Evolutionary conservation across 2,329 filamentous ascomycete genomes (phyloP), one percentile per base, ranked within the genome.

Genomic region (Talaromyces pinophilus): DNA sequence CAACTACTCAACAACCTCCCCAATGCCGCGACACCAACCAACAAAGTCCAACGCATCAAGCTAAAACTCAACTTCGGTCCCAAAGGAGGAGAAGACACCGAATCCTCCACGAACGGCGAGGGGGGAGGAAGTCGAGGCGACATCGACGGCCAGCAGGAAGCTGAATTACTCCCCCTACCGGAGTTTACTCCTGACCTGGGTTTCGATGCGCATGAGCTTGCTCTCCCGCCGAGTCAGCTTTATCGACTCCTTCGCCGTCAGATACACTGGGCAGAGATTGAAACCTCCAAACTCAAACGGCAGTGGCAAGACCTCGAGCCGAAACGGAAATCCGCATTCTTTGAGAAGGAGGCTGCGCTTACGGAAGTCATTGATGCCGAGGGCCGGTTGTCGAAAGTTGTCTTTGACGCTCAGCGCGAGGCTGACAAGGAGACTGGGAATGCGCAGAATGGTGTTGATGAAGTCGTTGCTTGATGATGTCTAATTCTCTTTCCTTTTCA

Each of bases 211-310:
- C 76, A 79, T 55, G 82, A 84, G 67, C 75, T 82, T 17, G 68
- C 72, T 17, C 75, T 83, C 54, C 75, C 73, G 40, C 77, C 80
- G 1, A 76, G 75, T 15, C 77, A 82, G 55, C 76, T 82, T 28
- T 82, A 79, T 68, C 76, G 80, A 35, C 71, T 83, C 3, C 75
- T 83, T 11, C 80, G 81, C 40, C 77, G 81, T 22, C 81, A 83
- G 69, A 77, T 84, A 22, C 73, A 78, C 64, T 83, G 82, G 82
- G 81, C 81, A 1, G 78, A 82, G 68, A 74, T 82, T 50, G 82
- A 83, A 65, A 73, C 74, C 1, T 69, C 68, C 5, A 72, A 75
- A 42, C 70, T 84, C n/a, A 73, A 76, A 19, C 70, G 71, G 2
- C 77, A 83, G 52, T 80, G 79, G 76, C 74, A 79, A 54, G 71